Evolutionary conservation across 2,329 filamentous ascomycete species (phyloP).

Genomic region (Fusarium sp.): DNA sequence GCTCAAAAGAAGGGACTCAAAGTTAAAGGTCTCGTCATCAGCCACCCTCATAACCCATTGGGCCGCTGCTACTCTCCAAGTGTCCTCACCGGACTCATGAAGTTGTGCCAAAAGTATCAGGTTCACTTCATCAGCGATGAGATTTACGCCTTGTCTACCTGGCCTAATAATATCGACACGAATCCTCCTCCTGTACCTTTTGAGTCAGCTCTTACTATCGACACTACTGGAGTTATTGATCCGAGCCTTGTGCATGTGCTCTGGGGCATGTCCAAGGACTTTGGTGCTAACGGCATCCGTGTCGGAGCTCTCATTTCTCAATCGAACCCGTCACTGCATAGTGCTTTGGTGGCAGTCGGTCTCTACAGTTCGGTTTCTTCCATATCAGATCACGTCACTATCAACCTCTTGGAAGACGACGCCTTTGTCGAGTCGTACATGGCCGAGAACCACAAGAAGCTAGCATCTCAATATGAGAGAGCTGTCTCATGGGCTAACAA

Average conservation of each 20-base stretch:
- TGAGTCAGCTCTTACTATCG: slow-evolving; percentile 58
- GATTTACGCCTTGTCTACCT: slow-evolving; percentile 64
- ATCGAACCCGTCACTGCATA: slow-evolving; percentile 52
- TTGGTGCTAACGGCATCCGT: slow-evolving; percentile 66
- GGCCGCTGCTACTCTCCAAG: slow-evolving; percentile 58
- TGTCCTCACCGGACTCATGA: slow-evolving; percentile 54
- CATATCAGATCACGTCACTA: slow-evolving; percentile 53
- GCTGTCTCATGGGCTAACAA: slow-evolving; percentile 50
- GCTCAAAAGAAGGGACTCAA: slow-evolving; percentile 51
- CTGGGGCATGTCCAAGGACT: slow-evolving; percentile 61
- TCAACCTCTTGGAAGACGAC: slow-evolving; percentile 56
- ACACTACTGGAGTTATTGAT: slow-evolving; percentile 57
- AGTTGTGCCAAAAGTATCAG: slow-evolving; percentile 57
- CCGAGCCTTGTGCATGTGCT: slow-evolving; percentile 61
- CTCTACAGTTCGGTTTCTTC: slow-evolving; percentile 59
- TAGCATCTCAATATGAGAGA: slow-evolving; percentile 53
- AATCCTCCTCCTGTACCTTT: slow-evolving; percentile 49
- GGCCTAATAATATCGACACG: slow-evolving; percentile 50
- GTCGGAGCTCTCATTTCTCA: slow-evolving; percentile 63
- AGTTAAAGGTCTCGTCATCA: slow-evolving; percentile 61
- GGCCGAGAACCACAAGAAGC: slow-evolving; percentile 51
- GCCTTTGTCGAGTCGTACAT: slow-evolving; percentile 58
- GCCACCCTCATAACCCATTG: slow-evolving; percentile 63
- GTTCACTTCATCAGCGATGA: slow-evolving; percentile 64
- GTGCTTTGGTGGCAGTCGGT: slow-evolving; percentile 49